Conservation (phyloP, 1,284 basidiomycete species). For the Fomitopsis pinicola region DNA sequence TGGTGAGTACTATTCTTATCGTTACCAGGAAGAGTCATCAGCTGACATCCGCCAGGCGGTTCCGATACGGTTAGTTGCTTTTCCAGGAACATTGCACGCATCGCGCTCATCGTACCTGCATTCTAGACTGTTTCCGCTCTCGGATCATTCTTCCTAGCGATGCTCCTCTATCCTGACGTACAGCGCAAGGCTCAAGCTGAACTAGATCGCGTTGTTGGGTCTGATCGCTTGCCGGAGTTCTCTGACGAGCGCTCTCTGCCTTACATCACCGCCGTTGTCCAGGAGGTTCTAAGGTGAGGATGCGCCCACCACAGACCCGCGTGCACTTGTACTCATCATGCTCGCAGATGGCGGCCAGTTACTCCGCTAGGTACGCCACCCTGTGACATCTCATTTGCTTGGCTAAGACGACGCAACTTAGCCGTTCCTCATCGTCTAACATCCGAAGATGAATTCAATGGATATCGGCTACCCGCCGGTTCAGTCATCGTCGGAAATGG, state of each 20-base stretch:
- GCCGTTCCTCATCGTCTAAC: conserved; percentile 30
- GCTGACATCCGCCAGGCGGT: conserved; percentile 11
- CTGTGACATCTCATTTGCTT: neutral
- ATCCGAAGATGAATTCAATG: conserved; percentile 30
- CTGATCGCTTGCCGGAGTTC: conserved; percentile 36
- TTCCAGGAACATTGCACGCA: neutral
- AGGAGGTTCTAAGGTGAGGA: conserved; percentile 35
- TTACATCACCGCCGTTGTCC: conserved; percentile 38
- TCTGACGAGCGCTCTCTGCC: conserved; percentile 34
- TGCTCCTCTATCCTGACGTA: conserved; percentile 34
- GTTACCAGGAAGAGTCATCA: neutral
- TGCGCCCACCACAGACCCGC: neutral
- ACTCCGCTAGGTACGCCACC: conserved; percentile 18
- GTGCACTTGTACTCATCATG: neutral
- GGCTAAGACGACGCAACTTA: conserved; percentile 18
- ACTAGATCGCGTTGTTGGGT: conserved; percentile 34
- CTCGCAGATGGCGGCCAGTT: conserved; percentile 19
- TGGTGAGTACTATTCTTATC: conserved; percentile 8
- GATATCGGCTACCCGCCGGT: conserved; percentile 33
- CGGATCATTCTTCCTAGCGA: conserved; percentile 32
- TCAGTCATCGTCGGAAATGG: conserved; percentile 28
- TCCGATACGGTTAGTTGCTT: conserved; percentile 18
- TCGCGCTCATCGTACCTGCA: neutral
- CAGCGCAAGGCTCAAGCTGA: conserved; percentile 37
- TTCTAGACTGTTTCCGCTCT: conserved; percentile 21